A percentile compares a stretch with the other conserved stretches of the same genome.
Evolutionary conservation across 73 alveolate genomes (phyloP).

Genomic region (Stentor roeselii): DNA sequence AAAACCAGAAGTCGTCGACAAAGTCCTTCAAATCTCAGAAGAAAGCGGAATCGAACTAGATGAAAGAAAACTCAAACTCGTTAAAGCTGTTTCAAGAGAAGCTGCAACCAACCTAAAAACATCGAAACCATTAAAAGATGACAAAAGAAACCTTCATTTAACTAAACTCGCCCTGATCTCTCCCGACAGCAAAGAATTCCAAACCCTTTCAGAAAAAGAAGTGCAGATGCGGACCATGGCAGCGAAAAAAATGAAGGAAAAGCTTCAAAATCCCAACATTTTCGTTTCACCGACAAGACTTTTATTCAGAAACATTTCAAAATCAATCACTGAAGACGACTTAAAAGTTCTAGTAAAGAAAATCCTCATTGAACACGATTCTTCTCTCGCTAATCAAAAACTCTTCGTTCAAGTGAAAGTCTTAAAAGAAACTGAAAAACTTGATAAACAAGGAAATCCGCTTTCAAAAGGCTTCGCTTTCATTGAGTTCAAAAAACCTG

Average conservation of each 20-base stretch:
- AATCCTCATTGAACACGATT: neutral
- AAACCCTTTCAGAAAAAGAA: neutral
- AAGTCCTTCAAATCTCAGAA: neutral
- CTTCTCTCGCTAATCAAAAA: neutral
- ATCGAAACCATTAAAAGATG: slow-evolving; percentile 8
- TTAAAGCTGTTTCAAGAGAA: neutral
- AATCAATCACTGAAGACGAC: neutral
- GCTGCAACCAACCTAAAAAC: neutral
- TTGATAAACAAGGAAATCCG: neutral
- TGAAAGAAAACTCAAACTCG: neutral
- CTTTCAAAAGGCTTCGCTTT: slow-evolving; percentile 23
- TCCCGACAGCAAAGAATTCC: neutral
- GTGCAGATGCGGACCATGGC: slow-evolving; percentile 2
- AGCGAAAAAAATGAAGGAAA: slow-evolving; percentile 12
- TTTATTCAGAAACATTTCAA: neutral
- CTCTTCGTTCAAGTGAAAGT: slow-evolving; percentile 26
- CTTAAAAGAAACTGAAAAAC: neutral
- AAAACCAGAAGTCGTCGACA: neutral
- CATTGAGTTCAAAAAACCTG: slow-evolving; percentile 19
- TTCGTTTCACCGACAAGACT: slow-evolving; percentile 27
- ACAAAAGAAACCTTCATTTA: slow-evolving; percentile 5
- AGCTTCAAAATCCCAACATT: slow-evolving; percentile 4
- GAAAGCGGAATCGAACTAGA: neutral
- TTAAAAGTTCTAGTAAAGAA: slow-evolving; percentile 12
- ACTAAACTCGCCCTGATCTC: neutral